Percentiles rank a stretch among this genome's conserved stretches.
Conservation (phyloP, 164 flowering plant genomes). For the Houttuynia cordata region DNA sequence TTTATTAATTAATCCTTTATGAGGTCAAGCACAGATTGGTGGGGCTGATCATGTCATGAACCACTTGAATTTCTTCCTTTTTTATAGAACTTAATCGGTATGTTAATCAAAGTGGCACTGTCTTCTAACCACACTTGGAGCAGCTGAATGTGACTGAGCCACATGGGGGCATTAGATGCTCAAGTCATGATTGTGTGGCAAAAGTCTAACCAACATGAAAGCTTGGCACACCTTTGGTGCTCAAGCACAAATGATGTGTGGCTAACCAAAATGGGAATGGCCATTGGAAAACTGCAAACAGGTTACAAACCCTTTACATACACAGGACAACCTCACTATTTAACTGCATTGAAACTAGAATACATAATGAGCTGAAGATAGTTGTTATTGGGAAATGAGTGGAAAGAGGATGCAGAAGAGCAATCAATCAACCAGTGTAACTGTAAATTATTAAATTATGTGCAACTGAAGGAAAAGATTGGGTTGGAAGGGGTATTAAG, state of each 20-base stretch:
- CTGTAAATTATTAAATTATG: neutral
- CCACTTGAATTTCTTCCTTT: too few relatives aligned
- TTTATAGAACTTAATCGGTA: neutral
- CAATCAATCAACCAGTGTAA: neutral
- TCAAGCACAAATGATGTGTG: too few relatives aligned
- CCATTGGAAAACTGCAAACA: neutral
- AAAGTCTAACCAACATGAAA: neutral
- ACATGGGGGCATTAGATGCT: neutral
- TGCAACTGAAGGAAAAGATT: neutral
- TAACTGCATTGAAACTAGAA: neutral
- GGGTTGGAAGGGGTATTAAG: conserved; percentile 2
- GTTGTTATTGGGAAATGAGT: neutral
- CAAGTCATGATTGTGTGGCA: neutral
- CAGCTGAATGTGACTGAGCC: neutral
- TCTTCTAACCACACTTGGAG: neutral
- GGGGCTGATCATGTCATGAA: neutral
- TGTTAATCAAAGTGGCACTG: neutral
- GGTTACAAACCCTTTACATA: neutral
- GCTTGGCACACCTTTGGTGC: neutral
- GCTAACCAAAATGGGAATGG: neutral
- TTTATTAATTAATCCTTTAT: neutral
- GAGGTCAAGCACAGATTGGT: neutral
- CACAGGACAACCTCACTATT: too few relatives aligned
- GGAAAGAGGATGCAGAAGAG: neutral
- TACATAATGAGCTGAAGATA: neutral